Base-by-base conservation (phyloP, 2,329 filamentous ascomycete genomes). In the Zalaria obscura region DNA sequence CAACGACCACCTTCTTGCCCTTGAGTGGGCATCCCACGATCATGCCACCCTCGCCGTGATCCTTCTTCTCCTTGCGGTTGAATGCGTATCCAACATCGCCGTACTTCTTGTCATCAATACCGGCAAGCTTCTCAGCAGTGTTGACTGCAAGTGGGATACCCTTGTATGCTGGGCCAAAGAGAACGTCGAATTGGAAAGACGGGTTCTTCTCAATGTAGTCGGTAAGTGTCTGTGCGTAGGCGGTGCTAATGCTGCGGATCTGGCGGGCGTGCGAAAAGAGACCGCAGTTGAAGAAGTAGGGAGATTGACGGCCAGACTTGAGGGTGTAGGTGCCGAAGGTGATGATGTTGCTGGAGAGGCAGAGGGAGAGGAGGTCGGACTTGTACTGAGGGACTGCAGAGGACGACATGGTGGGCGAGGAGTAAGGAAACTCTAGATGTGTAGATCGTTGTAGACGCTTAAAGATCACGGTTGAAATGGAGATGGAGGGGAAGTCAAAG, bases 241-340 rank as follows among this genome's bases (percentile, higher is more conserved):
- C 87, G 34, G 77, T 73, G 40, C 82, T 76, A 51, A 94, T 83
- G 43, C 86, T 77, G 47, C 74, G 75, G 48, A 93, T 76, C 27
- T 94, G 75, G 47, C 79, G 73, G 25, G 81, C 82, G 40, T 79
- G 80, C 70, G 91, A 86, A 65, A 96, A 93, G 54, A 84, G 77
- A 45, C 88, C 87, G 37, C 88, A 87, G 64, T 94, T 95, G 78
- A 96, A 93, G 72, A 96, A 96, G 73, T 96, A 96, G 35, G 91
- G 91, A 8, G 87, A 94, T 54, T 60, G 72, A 55, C 89, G 84
- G 64, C 85, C 84, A 41, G 88, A 95, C 68, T 98, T 98, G 58
- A 98, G 77, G 53, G 81, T 83, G 67, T 85, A 91, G 58, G 73
- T 78, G 61, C 85, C 85, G 60, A 91, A 91, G 56, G 79, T 83